Evolutionary conservation across 75 land plant genomes (phyloP), one percentile per base, ranked within the genome.

Genomic region (Cryptomeria japonica): DNA sequence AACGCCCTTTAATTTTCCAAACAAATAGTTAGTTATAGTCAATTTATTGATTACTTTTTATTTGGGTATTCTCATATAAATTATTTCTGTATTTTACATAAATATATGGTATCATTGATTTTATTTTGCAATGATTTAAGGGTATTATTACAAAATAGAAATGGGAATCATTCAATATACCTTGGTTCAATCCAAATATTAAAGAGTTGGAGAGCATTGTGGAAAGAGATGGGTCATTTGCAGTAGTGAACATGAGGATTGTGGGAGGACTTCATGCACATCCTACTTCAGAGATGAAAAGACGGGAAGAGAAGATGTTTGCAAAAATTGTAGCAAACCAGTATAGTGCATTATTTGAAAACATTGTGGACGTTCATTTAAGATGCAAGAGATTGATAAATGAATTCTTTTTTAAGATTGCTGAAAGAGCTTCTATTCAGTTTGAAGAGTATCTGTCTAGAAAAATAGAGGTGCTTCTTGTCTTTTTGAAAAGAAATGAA

Each of bases 81-180:
- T 44, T 44, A 0, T 5, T 44, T 4, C 4, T 44, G 4, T 44
- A 44, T 44, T 47, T 5, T 8, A 47, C 9, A n/a, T n/a, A n/a
- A n/a, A n/a, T n/a, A n/a, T n/a, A n/a, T n/a, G n/a, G n/a, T n/a
- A n/a, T n/a, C n/a, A n/a, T n/a, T n/a, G n/a, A n/a, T n/a, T n/a
- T n/a, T n/a, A n/a, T n/a, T n/a, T n/a, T n/a, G n/a, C n/a, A n/a
- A n/a, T n/a, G n/a, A n/a, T n/a, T n/a, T n/a, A n/a, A n/a, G 36
- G 37, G 22, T 39, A 83, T 51, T 51, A 51, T 12, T 16, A 2
- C 46, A 8, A 83, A 42, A 47, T 53, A 83, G 14, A 83, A 83
- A n/a, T 47, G 41, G 84, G n/a, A 83, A 18, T 83, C 84, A 18
- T 83, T 83, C 84, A 83, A 83, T 18, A 2, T 83, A 8, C 84